A percentile compares a stretch with the other conserved stretches of the same genome.
Conservation (phyloP, 2,329 filamentous ascomycete genomes). For the Microdochium paspali region DNA sequence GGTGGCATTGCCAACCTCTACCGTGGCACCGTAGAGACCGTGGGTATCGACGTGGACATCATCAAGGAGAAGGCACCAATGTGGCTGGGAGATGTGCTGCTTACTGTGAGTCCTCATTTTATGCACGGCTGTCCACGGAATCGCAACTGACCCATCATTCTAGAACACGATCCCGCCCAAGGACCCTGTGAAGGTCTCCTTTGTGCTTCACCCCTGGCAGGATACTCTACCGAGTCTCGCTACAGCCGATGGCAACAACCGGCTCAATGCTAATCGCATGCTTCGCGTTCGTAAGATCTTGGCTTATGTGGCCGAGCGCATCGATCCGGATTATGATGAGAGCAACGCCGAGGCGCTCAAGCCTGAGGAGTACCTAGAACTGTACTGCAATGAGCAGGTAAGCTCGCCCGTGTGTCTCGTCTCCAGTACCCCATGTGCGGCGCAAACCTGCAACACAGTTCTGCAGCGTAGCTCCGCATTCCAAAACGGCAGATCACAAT, state of each 20-base stretch:
- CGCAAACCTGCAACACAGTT: too few species aligned
- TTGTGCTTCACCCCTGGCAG: constrained; percentile 75
- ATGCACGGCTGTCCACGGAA: constrained; percentile 1
- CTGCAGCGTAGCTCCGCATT: too few species aligned
- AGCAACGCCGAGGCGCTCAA: constrained; percentile 51
- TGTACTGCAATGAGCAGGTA: constrained; percentile 91
- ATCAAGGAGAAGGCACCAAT: constrained; percentile 81
- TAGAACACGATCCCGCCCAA: constrained; percentile 75
- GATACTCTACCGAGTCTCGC: constrained; percentile 67
- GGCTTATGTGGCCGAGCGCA: constrained; percentile 82
- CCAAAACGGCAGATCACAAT: too few species aligned
- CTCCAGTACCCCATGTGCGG: too few species aligned
- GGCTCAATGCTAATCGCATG: constrained; percentile 95
- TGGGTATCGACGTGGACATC: constrained; percentile 68
- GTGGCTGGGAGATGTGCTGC: constrained; percentile 84
- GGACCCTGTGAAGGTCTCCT: constrained; percentile 94
- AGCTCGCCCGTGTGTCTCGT: too few species aligned
- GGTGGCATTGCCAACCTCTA: constrained; percentile 78
- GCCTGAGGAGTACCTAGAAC: constrained; percentile 87
- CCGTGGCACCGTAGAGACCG: constrained; percentile 71
- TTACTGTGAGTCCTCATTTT: constrained; percentile 41
- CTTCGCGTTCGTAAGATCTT: constrained; percentile 90
- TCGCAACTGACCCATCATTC: constrained; percentile 4
- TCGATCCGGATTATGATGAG: constrained; percentile 61
- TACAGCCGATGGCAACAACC: constrained; percentile 70